Percentiles rank a stretch among this genome's conserved stretches.
Conservation (phyloP, 768 basidiomycete genomes). For the Lactarius evosmus region DNA sequence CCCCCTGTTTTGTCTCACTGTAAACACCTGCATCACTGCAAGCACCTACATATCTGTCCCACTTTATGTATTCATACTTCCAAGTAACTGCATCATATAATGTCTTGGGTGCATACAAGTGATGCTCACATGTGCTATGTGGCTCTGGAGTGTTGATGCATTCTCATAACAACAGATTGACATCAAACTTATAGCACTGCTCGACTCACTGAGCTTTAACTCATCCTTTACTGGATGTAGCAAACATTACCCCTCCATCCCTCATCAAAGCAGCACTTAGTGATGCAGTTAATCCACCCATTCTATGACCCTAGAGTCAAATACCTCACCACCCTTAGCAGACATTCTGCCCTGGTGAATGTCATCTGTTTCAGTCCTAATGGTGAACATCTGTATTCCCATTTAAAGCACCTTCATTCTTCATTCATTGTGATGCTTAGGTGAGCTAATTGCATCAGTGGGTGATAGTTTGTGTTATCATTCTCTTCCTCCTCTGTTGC, state of each 20-base stretch:
- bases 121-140: no score
- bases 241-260: conserved; percentile 73
- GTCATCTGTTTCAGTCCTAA: conserved; percentile 95
- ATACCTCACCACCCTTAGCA: conserved; percentile 88
- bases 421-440: conserved; percentile 39
- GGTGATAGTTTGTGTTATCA: conserved; percentile 75
- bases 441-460: conserved; percentile 90
- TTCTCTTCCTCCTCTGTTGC: conserved; percentile 9
- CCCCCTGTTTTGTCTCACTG: no score
- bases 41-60: no score
- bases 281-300: conserved; percentile 32
- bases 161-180: no score
- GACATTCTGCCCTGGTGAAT: conserved; percentile 94
- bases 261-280: conserved; percentile 44
- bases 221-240: no score
- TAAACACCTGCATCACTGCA: no score
- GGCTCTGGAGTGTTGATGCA: no score
- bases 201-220: no score
- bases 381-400: conserved; percentile 47
- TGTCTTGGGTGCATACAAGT: no score
- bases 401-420: conserved; percentile 4
- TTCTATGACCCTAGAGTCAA: conserved; percentile 80
- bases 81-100: no score
- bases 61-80: no score
- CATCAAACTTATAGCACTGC: no score